Evolutionary conservation across 805 yeast species (phyloP).

Genomic region (Candida piceae): DNA sequence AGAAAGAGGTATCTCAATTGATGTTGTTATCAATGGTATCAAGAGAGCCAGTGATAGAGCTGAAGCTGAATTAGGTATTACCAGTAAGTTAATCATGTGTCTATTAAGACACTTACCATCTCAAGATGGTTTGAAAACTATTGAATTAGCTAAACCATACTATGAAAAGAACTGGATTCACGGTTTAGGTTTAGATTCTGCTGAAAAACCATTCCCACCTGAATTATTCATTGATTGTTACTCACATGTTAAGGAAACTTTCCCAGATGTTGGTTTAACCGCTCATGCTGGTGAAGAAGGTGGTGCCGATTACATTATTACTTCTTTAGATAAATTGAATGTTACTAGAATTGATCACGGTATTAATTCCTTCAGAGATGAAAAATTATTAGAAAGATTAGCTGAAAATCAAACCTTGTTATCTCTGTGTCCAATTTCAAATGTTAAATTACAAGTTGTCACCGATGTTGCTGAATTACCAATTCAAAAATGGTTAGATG

Average conservation of each 20-base stretch:
- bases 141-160: conserved; percentile 47
- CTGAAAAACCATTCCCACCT: conserved; percentile 78
- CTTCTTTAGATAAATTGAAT: conserved; percentile 52
- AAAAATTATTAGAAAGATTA: conserved; percentile 49
- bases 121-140: conserved; percentile 50
- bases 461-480: conserved; percentile 65
- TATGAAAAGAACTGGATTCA: conserved; percentile 55
- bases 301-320: conserved; percentile 59
- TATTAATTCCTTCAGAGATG: conserved; percentile 55
- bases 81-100: conserved; percentile 77
- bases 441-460: conserved; percentile 71
- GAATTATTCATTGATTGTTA: conserved; percentile 62
- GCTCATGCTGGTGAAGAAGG: conserved; percentile 94
- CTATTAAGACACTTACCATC: conserved; percentile 71
- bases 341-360: conserved; percentile 81
- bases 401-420: conserved; percentile 53
- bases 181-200: conserved; percentile 79
- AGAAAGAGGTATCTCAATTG: conserved; percentile 57
- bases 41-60: conserved; percentile 65
- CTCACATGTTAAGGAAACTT: conserved; percentile 38
- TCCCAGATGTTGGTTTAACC: conserved; percentile 56
- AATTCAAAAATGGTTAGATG: conserved; percentile 52
- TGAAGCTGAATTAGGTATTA: conserved; percentile 49
- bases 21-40: conserved; percentile 60
- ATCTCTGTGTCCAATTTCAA: conserved; percentile 74